These are phyloP conservation scores for Helicocarpus griseus DNA, from an alignment of 2,329 filamentous ascomycete species.

Conservation along the genomic window DNA sequence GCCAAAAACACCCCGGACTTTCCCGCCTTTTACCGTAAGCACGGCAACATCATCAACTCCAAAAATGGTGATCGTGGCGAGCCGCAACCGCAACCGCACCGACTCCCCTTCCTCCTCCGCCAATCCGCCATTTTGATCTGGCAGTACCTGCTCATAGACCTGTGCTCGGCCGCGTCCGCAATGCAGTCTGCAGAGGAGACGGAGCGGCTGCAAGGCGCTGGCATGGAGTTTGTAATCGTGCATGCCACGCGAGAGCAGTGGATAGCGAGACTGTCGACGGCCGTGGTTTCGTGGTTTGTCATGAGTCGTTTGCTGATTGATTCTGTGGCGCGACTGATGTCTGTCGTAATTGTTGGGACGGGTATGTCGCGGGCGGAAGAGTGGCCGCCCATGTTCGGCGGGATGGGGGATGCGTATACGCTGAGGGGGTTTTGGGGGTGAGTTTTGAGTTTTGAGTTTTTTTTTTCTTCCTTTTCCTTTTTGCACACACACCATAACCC, in stretches of 20 bases:
- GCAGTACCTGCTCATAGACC: conserved; percentile 16
- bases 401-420: conserved; percentile 17
- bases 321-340: background rate
- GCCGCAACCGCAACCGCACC: too few species aligned
- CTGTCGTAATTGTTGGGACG: background rate
- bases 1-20: conserved; percentile 14
- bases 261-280: conserved; percentile 7
- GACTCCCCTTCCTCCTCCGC: conserved; percentile 13
- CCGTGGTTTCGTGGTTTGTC: conserved; percentile 3
- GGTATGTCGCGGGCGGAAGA: conserved; percentile 11
- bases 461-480: too few species aligned
- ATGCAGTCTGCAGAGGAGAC: background rate
- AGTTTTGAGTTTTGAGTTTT: conserved; percentile 1
- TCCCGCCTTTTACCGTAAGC: conserved; percentile 11
- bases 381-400: conserved; percentile 19
- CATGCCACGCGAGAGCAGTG: conserved; percentile 8
- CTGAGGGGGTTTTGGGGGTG: conserved; percentile 22
- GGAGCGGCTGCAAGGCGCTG: conserved; percentile 2
- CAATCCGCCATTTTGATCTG: conserved; percentile 15
- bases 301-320: background rate
- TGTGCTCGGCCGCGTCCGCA: background rate
- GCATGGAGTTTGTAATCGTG: background rate
- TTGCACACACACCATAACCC: background rate
- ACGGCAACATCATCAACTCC: conserved; percentile 3
- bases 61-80: background rate